Conservation (phyloP, 331 rosid species). For the Quercus phellos region DNA sequence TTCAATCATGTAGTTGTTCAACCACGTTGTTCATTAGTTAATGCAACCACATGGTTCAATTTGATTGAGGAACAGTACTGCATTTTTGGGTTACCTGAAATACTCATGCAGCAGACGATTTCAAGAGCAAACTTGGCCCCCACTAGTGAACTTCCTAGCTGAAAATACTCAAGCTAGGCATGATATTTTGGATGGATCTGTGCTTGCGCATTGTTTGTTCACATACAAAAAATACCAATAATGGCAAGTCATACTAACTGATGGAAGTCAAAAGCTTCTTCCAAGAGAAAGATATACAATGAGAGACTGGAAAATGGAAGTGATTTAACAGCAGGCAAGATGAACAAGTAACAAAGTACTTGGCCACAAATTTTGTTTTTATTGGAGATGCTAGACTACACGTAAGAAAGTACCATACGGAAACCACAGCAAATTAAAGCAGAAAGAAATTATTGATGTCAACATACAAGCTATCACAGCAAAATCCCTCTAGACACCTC, state of each 20-base stretch:
- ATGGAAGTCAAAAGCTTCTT: not conserved
- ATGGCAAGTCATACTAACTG: not conserved
- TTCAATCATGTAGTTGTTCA: too few relatives aligned
- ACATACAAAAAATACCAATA: not conserved
- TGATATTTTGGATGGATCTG: not conserved
- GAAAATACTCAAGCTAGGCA: not conserved
- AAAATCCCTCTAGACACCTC: not conserved
- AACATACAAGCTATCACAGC: not conserved
- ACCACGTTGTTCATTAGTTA: too few relatives aligned
- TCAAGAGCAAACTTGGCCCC: not conserved
- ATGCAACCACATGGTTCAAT: too few relatives aligned
- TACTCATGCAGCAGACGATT: not conserved
- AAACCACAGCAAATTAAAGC: too few relatives aligned
- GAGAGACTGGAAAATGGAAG: not conserved
- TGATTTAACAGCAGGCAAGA: not conserved
- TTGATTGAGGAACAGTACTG: not conserved
- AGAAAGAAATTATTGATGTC: not conserved
- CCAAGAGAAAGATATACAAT: not conserved
- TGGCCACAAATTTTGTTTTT: too few relatives aligned
- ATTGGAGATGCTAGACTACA: too few relatives aligned
- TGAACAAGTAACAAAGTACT: not conserved
- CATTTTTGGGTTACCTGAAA: not conserved
- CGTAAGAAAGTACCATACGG: too few relatives aligned
- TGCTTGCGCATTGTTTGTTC: not conserved
- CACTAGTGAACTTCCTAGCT: not conserved